Evolutionary conservation across 106 monocot genomes (phyloP).

Genomic region (Acorus calamus): DNA sequence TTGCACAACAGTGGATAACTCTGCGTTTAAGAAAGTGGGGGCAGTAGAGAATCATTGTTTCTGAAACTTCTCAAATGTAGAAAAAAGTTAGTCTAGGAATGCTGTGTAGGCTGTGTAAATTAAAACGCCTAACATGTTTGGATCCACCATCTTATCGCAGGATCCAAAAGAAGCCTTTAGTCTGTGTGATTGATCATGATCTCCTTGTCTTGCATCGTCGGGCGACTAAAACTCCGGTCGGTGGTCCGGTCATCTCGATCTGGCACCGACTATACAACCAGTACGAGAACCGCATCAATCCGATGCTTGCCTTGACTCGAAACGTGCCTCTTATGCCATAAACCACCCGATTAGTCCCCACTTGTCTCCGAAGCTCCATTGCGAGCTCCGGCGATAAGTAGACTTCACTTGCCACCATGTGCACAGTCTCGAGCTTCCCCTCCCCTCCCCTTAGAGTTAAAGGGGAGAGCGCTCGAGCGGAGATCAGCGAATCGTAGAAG

Average conservation of each 20-base stretch:
- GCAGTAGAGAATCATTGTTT: too few relatives aligned
- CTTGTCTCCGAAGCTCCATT: conserved; percentile 36
- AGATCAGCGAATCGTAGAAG: conserved; percentile 44
- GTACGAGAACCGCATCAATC: conserved; percentile 44
- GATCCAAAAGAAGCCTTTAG: background rate
- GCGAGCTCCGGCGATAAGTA: conserved; percentile 35
- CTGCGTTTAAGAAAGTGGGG: too few relatives aligned
- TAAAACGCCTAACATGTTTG: too few relatives aligned
- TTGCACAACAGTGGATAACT: too few relatives aligned
- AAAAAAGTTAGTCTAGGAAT: too few relatives aligned
- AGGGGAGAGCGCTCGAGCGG: conserved; percentile 47
- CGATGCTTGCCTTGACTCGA: conserved; percentile 47
- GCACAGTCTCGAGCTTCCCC: conserved; percentile 42
- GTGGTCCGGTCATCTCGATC: conserved; percentile 68
- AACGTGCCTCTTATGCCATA: conserved; percentile 55
- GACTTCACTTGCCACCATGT: conserved; percentile 83
- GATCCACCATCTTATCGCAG: background rate
- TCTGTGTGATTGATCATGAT: conserved; percentile 11
- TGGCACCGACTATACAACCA: conserved; percentile 63
- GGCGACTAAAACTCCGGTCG: conserved; percentile 64
- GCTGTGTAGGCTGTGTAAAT: too few relatives aligned
- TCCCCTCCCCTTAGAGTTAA: conserved; percentile 45
- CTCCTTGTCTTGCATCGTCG: conserved; percentile 64
- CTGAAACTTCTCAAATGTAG: too few relatives aligned
- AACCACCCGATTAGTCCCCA: conserved; percentile 40